Evolutionary conservation across 192 early-diverging fungal genomes (phyloP), one percentile per base, ranked within the genome.

Genomic region (Gigaspora rosea): DNA sequence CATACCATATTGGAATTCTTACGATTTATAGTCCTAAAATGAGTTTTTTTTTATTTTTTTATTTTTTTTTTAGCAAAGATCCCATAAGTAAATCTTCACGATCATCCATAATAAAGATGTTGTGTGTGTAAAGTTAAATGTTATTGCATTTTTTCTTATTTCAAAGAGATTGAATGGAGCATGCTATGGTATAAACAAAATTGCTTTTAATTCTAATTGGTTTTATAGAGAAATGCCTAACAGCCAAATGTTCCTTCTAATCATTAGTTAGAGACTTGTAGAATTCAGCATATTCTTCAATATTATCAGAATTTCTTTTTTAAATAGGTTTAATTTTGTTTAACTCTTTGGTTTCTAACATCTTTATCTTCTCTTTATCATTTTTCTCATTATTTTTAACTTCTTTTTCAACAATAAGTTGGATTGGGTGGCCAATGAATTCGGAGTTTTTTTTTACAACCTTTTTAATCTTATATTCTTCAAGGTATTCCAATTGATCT

Each of bases 81-180:
- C 98, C 96, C 81, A 97, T 97, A 81, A 99, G 95, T 80, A 99
- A 87, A 79, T 99, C 97, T 81, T 97, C 96, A 88, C 95, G 97
- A 91, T 99, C 96, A 85, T 99, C 97, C 94, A 97, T 98, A 86
- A 99, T 99, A 89, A 99, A 98, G 80, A 99, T 97, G 79, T 98
- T 91, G 98, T 98, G 94, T n/a, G n/a, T n/a, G n/a, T n/a, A n/a
- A n/a, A n/a, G n/a, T n/a, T n/a, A n/a, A n/a, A n/a, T n/a, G n/a
- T 98, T 98, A 93, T 97, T 97, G 85, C 96, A 93, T 93, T 98
- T 98, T 94, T 97, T 97, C 92, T 95, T 95, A 82, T 88, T 90
- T 99, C 96, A 79, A 97, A 98, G 88, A 98, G 88, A 85, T 98
- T 96, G 84, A 97, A 96, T 75, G 98, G 98, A 81, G 95, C 96